Conservation (phyloP, 805 yeast genomes). For the Lipomyces orientalis region DNA sequence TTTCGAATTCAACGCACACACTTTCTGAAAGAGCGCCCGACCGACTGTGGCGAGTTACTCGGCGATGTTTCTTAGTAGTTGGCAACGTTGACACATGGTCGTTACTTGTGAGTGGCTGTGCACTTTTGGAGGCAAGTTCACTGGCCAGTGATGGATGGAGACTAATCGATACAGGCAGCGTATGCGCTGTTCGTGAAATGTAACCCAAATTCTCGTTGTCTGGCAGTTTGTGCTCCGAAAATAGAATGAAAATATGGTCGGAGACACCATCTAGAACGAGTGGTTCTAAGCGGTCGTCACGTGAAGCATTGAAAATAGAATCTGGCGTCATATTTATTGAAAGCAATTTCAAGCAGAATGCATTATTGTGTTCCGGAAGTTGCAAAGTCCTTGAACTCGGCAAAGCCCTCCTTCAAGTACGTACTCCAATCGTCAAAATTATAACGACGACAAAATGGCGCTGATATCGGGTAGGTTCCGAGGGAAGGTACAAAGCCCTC, state of each 20-base stretch:
- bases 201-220: conserved; percentile 26
- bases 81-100: neutral
- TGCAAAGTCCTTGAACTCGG: too few relatives aligned
- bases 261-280: conserved; percentile 4
- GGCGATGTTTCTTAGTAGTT: neutral
- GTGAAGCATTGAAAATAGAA: neutral
- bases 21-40: neutral
- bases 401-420: too few relatives aligned
- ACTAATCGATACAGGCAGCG: conserved; percentile 7
- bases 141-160: neutral
- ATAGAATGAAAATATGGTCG: conserved; percentile 27
- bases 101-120: neutral
- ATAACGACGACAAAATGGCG: too few relatives aligned
- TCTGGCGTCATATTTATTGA: neutral
- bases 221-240: conserved; percentile 16
- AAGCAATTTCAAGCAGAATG: neutral
- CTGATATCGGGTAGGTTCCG: too few relatives aligned
- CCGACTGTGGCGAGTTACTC: neutral
- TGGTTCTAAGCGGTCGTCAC: conserved; percentile 6
- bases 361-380: neutral
- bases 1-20: conserved; percentile 30
- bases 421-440: too few relatives aligned
- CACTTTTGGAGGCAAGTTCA: neutral
- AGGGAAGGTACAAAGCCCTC: too few relatives aligned
- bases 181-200: conserved; percentile 20